A percentile compares a stretch with the other conserved stretches of the same genome.
Conservation (phyloP, 257 asterid genomes). For the Coffea eugenioides region DNA sequence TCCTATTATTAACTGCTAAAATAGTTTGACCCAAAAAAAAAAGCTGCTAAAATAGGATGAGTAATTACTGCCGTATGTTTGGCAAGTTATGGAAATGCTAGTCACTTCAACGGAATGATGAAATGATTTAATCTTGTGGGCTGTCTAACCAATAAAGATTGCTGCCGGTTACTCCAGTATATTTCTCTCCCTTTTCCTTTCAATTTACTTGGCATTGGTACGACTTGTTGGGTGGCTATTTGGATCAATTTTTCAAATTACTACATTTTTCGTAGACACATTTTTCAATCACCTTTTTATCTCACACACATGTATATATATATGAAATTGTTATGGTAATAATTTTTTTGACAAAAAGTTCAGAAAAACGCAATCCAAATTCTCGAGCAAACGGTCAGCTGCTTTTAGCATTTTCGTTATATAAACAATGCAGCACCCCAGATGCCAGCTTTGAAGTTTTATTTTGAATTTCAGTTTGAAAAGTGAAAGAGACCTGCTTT, state of each 20-base stretch:
- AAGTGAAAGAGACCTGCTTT: background rate
- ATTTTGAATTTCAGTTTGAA: background rate
- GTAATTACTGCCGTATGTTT: background rate
- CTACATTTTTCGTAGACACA: too few relatives aligned
- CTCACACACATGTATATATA: too few relatives aligned
- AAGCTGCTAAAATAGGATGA: background rate
- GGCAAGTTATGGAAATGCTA: background rate
- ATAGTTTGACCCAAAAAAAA: background rate
- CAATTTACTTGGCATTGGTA: background rate
- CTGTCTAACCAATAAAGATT: background rate
- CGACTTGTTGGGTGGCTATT: too few relatives aligned
- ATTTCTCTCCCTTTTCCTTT: background rate
- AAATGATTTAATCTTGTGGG: background rate
- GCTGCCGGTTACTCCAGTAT: background rate
- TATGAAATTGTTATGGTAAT: too few relatives aligned
- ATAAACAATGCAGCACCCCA: background rate
- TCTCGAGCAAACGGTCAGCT: background rate
- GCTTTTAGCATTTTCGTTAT: background rate
- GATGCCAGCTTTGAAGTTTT: background rate
- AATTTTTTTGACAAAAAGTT: too few relatives aligned
- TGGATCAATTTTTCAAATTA: too few relatives aligned
- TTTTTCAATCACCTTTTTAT: too few relatives aligned
- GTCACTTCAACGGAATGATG: background rate
- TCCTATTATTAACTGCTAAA: background rate
- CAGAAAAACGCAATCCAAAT: too few relatives aligned